Conservation (phyloP, 371 early-diverging fungal species). For the Mortierella sp. region DNA sequence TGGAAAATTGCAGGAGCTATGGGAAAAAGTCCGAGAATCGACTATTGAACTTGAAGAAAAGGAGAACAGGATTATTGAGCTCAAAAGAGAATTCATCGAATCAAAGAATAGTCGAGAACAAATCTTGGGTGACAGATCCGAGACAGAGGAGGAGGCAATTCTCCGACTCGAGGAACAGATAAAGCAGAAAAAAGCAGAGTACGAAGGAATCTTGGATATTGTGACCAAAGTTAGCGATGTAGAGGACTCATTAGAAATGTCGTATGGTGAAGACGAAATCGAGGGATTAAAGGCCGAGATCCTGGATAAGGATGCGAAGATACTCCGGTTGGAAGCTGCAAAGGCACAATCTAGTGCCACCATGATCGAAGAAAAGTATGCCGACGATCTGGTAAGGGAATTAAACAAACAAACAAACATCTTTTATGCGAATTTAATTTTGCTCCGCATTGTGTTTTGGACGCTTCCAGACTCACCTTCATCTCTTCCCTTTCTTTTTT, state of each 20-base stretch:
- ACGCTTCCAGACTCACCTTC: not conserved
- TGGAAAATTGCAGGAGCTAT: slow-evolving; percentile 14
- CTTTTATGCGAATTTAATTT: not conserved
- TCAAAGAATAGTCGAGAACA: slow-evolving; percentile 1
- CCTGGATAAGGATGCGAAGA: slow-evolving; percentile 11
- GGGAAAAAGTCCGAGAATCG: slow-evolving; percentile 1
- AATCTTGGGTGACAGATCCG: slow-evolving; percentile 18
- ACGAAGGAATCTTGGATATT: not conserved
- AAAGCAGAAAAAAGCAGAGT: slow-evolving; percentile 5
- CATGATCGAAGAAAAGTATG: slow-evolving; percentile 25
- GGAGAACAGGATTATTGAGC: slow-evolving; percentile 3
- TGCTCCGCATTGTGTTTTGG: not conserved
- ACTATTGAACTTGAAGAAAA: slow-evolving; percentile 2
- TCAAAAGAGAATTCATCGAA: not conserved
- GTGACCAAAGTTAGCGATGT: not conserved
- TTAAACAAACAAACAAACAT: not conserved
- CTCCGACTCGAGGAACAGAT: not conserved
- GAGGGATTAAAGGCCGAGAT: slow-evolving; percentile 3
- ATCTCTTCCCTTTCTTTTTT: not conserved
- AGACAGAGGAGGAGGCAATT: slow-evolving; percentile 19
- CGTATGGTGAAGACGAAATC: slow-evolving; percentile 8
- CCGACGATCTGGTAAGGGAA: slow-evolving; percentile 37
- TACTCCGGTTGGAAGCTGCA: slow-evolving; percentile 5
- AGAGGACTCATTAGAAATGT: not conserved
- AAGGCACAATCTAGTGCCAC: slow-evolving; percentile 10